Evolutionary conservation across 192 early-diverging fungal species (phyloP), one percentile per base, ranked within the genome.

Genomic region (Coemansia asiatica): DNA sequence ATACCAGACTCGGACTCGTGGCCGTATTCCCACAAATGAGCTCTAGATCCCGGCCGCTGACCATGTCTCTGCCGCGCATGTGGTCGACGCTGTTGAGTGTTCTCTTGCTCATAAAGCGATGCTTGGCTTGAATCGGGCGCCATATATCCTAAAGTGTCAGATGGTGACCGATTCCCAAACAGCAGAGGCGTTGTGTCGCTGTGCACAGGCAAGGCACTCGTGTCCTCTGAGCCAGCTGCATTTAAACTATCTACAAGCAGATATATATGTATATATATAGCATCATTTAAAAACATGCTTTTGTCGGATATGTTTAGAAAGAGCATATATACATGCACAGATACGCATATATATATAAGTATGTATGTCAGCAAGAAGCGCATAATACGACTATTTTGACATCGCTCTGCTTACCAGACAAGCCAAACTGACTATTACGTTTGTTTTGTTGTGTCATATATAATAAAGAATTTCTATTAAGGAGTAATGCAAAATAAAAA

Each of bases 111-210:
- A n/a, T 25, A 47, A 12, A 67, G 28, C 21, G 66, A 60, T 8
- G 16, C 48, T 49, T 69, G 72, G 54, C 72, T 74, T 4, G 72
- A 55, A n/a, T 38, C 60, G 27, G 67, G 72, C 13, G 63, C 51
- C 63, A 62, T 48, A 18, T 56, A 63, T 4, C 59, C 72, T 1
- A 64, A 33, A n/a, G 67, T 28, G 18, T 35, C 46, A 0, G 66
- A 51, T 8, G 66, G 50, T 2, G 62, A 67, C 58, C 44, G 28
- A 25, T 47, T 40, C 10, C 56, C 63, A 16, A 59, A 29, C 38
- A 79, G 60, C 29, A 79, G 68, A 13, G 76, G 71, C 54, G 68
- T 59, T 9, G 48, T 28, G 33, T 79, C 71, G 36, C 48, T 47
- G 40, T 56, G 60, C 25, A 6, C n/a, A 25, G n/a, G 40, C 38